A percentile compares a stretch with the other conserved stretches of the same genome.
Conservation (phyloP, 768 basidiomycete species). For the Serpula lacrymans region DNA sequence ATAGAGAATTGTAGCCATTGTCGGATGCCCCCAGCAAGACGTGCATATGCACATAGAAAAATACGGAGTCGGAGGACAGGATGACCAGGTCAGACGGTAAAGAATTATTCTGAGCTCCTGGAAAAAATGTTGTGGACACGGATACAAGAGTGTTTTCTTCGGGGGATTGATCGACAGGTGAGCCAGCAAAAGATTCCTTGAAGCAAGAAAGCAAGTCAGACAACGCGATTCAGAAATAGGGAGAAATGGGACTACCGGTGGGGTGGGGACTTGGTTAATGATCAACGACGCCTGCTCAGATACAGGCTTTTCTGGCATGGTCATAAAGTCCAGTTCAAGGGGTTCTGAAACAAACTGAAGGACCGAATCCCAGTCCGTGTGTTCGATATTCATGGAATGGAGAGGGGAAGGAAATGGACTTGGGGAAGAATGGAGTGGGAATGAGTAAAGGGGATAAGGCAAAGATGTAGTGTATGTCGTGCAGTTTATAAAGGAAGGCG, state of each 20-base stretch:
- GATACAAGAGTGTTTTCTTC: conserved; percentile 58
- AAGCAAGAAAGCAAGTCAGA: conserved; percentile 1
- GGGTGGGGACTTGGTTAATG: conserved; percentile 54
- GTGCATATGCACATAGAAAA: conserved; percentile 76
- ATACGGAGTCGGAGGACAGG: conserved; percentile 72
- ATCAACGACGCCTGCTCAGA: conserved; percentile 18
- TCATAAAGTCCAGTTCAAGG: conserved; percentile 29
- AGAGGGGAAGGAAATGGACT: too few relatives aligned
- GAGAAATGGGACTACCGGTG: conserved; percentile 42
- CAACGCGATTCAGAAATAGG: conserved; percentile 6
- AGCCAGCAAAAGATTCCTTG: conserved; percentile 31
- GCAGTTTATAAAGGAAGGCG: too few relatives aligned
- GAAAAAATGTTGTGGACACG: conserved; percentile 80
- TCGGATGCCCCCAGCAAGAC: conserved; percentile 56
- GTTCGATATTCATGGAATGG: conserved; percentile 37
- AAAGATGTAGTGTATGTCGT: not conserved
- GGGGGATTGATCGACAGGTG: conserved; percentile 25
- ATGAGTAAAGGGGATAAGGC: conserved; percentile 10
- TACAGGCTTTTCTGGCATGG: conserved; percentile 33
- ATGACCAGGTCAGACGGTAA: conserved; percentile 62
- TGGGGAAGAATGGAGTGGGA: conserved; percentile 10
- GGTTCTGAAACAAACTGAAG: conserved; percentile 56
- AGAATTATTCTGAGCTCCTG: conserved; percentile 56
- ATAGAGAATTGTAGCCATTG: conserved; percentile 59
- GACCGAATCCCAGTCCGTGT: conserved; percentile 58